Conservation (phyloP, 352 stramenopile species). For the Plasmopara muralis region DNA sequence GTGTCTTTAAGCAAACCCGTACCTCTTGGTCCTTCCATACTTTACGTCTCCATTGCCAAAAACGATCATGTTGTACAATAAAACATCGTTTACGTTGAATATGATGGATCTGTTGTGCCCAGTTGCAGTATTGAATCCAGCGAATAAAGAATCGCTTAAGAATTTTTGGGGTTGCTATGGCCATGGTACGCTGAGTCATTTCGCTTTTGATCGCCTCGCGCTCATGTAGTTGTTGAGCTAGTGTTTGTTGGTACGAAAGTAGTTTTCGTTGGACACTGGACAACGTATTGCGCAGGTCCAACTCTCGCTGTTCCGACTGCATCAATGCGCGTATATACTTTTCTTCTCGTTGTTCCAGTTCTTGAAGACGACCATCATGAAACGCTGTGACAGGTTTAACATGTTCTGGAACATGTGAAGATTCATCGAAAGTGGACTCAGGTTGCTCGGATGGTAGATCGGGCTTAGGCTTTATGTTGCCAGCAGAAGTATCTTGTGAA, state of each 20-base stretch:
- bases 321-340: slow-evolving; percentile 75
- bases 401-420: slow-evolving; percentile 1
- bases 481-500: slow-evolving; percentile 1
- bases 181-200: slow-evolving; percentile 31
- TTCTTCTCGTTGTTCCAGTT: slow-evolving; percentile 58
- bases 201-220: slow-evolving; percentile 51
- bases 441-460: background rate
- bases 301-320: slow-evolving; percentile 66
- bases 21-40: slow-evolving; percentile 51
- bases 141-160: slow-evolving; percentile 46
- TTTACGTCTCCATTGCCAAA: slow-evolving; percentile 53
- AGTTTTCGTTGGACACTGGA: slow-evolving; percentile 38
- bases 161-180: slow-evolving; percentile 46
- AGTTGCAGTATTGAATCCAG: slow-evolving; percentile 55
- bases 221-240: slow-evolving; percentile 38
- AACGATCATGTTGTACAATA: slow-evolving; percentile 48
- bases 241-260: slow-evolving; percentile 29
- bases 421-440: background rate
- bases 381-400: background rate
- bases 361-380: slow-evolving; percentile 31
- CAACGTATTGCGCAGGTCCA: slow-evolving; percentile 56
- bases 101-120: slow-evolving; percentile 40
- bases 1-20: slow-evolving; percentile 15
- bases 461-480: background rate
- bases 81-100: slow-evolving; percentile 39